Evolutionary conservation across 345 rosid species (phyloP), one percentile per base, ranked within the genome.

Genomic region (Populus davidiana): DNA sequence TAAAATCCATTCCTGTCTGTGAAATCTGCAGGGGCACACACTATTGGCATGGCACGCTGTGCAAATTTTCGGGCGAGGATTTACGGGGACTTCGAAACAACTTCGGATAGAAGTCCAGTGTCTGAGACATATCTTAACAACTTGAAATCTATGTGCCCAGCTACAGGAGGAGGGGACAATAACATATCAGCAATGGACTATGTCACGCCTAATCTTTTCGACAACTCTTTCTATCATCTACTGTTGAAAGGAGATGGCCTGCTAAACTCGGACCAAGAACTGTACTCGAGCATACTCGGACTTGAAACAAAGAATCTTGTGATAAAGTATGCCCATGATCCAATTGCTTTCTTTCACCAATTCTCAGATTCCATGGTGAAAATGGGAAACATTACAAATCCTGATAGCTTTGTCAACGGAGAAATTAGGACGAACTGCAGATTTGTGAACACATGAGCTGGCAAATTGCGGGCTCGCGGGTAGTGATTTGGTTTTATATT

Each of bases 1-100:
- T 56, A n/a, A 21, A 56, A 56, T n/a, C 29, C 29, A n/a, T 25
- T 71, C 11, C 11, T 47, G 11, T 65, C 21, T 23, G 52, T 33
- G 25, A 56, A 56, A 12, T 49, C n/a, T 61, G 9, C 83, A 94
- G 98, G 98, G 33, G 88, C 97, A 52, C 98, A 94, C 83, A 94
- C 98, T 0, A 92, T 94, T 6, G 98, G 98, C 31, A 86, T 83
- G 96, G 97, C 97, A 11, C 90, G 90, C 8, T 94, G 98, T 39
- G 82, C 68, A 81, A 94, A 77, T 79, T 92, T 81, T 74, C 83
- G 97, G 17, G 52, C 84, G 0, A 85, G 98, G 35, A 88, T 94
- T n/a, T 90, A 90, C 43, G 89, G 93, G 52, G 91, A 89, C 81
- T 90, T 82, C 1, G 78, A 43, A 56, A 47, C 79, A 74, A 90